Evolutionary conservation across 306 rosid genomes (phyloP), one percentile per base, ranked within the genome.

Genomic region (Inga leiocalycina): DNA sequence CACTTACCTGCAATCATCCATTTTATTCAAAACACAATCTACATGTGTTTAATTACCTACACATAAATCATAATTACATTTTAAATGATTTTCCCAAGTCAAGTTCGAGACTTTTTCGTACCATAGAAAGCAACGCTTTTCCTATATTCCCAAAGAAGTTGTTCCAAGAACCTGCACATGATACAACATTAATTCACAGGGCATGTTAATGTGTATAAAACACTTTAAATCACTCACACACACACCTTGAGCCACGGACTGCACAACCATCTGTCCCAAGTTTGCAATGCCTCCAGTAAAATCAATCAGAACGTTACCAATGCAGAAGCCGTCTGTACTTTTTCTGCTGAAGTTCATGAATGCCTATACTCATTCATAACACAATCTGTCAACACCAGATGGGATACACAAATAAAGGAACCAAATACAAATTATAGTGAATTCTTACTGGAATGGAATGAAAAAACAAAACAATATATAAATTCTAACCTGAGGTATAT

Each of bases 71-170:
- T 17, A 17, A 7, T 6, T 54, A 5, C 10, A 2, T 19, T 54
- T 79, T 79, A 71, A 27, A 24, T 24, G 32, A 24, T 17, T 62
- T 35, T 8, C 70, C 69, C 8, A 61, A 11, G 68, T 56, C 8
- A 61, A 11, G 68, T 56, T 27, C 27, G 71, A 84, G 75, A 86
- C 46, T 39, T 75, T 71, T 81, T 45, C 89, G 34, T 95, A 93
- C 98, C 97, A 93, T 78, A 83, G 98, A 93, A 41, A 95, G 93
- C 85, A 95, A 56, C 66, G 91, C 86, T 91, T 95, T 95, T 64
- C 97, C 99, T 27, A 93, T 85, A 62, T 93, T 93, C 67, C 98
- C 99, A 75, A 90, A 92, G 56, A 95, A 95, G 92, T 93, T 95
- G 77, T 91, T 90, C 99, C 96, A 93, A 46, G 99, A 95, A 91